These are phyloP conservation scores for Xylariaceae sp. DNA, from an alignment of 2,329 filamentous ascomycete genomes.

Conservation along the genomic window DNA sequence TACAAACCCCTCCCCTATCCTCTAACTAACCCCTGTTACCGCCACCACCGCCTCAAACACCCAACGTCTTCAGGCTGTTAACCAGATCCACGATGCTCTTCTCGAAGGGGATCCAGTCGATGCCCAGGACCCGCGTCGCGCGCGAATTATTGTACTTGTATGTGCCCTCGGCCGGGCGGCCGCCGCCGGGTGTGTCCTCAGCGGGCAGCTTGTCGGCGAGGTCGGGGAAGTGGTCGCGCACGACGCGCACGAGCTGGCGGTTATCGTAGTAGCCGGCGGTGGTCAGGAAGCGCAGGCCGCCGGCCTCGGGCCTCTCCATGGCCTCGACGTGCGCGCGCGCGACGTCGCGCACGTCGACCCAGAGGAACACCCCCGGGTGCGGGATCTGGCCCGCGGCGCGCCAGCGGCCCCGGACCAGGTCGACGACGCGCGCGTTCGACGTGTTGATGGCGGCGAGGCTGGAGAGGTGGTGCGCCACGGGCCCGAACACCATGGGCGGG, in stretches of 20 bases:
- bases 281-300: conserved; percentile 55
- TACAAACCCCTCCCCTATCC: background rate
- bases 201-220: conserved; percentile 51
- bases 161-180: conserved; percentile 43
- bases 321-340: conserved; percentile 57
- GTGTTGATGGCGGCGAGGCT: conserved; percentile 54
- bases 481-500: conserved; percentile 59
- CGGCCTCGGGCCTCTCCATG: conserved; percentile 50
- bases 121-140: conserved; percentile 61
- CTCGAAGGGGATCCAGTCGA: conserved; percentile 65
- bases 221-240: conserved; percentile 54
- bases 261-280: conserved; percentile 52
- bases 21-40: too few species aligned
- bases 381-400: conserved; percentile 43
- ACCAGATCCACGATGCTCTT: conserved; percentile 65
- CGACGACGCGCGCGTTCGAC: conserved; percentile 55
- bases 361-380: conserved; percentile 46
- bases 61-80: conserved; percentile 60
- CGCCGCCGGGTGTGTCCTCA: conserved; percentile 48
- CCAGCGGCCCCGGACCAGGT: conserved; percentile 54
- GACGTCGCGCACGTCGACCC: conserved; percentile 60
- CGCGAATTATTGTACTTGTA: conserved; percentile 61
- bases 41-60: conserved; percentile 24
- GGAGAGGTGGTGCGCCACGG: conserved; percentile 51
- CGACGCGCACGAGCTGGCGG: conserved; percentile 46